A percentile compares a stretch with the other conserved stretches of the same genome.
These are phyloP conservation scores for Bolboschoenus planiculmis DNA, from an alignment of 176 grass and related monocot genomes.

Conservation along the genomic window DNA sequence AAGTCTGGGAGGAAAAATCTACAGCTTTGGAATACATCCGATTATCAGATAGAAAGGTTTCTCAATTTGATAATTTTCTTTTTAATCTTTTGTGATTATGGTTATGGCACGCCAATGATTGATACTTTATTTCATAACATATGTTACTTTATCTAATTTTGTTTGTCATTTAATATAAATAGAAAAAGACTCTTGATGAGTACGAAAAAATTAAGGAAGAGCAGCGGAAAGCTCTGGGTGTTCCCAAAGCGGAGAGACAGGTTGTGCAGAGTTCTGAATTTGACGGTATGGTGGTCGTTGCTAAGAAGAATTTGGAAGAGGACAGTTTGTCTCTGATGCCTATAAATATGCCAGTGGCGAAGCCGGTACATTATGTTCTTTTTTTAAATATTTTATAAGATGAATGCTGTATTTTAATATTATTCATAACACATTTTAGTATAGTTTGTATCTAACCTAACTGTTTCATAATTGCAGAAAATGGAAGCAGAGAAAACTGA, in stretches of 20 bases:
- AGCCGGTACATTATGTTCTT: neutral
- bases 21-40: neutral
- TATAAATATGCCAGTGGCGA: neutral
- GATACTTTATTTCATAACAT: neutral
- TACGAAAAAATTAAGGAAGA: constrained; percentile 41
- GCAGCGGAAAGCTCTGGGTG: constrained; percentile 16
- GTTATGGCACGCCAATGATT: neutral
- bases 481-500: neutral
- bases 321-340: constrained; percentile 4
- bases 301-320: constrained; percentile 33
- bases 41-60: neutral
- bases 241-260: constrained; percentile 4
- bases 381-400: neutral
- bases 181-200: constrained; percentile 48
- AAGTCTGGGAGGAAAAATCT: neutral
- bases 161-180: neutral
- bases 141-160: neutral
- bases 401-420: neutral
- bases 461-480: neutral
- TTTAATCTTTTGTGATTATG: neutral
- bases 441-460: neutral
- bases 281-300: constrained; percentile 4
- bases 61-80: no score
- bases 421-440: neutral
- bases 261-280: constrained; percentile 22